Percentiles rank a stretch among this genome's conserved stretches.
Conservation (phyloP, 192 early-diverging fungal genomes). For the Gaertneriomyces sp. region DNA sequence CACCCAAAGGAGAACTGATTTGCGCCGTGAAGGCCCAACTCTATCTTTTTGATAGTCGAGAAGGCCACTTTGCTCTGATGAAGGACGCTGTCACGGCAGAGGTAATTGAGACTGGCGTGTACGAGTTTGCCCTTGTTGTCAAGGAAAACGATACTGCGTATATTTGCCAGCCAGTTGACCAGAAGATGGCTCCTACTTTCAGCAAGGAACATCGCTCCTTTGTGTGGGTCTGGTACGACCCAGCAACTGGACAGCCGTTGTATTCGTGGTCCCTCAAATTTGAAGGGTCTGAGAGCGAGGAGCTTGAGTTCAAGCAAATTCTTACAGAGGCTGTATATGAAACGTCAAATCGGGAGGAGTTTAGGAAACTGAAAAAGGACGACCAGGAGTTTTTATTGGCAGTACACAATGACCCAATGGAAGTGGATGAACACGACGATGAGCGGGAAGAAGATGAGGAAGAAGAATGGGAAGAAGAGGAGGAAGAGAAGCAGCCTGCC, state of each 20-base stretch:
- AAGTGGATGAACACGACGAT: slow-evolving; percentile 47
- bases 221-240: slow-evolving; percentile 77
- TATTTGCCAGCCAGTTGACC: slow-evolving; percentile 60
- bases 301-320: slow-evolving; percentile 54
- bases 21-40: slow-evolving; percentile 53
- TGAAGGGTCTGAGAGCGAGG: slow-evolving; percentile 39
- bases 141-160: slow-evolving; percentile 33
- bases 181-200: slow-evolving; percentile 76
- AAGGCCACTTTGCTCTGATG: slow-evolving; percentile 33
- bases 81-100: slow-evolving; percentile 20
- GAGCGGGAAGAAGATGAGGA: slow-evolving; percentile 33
- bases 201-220: slow-evolving; percentile 67
- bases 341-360: slow-evolving; percentile 57
- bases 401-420: slow-evolving; percentile 70
- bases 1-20: slow-evolving; percentile 46
- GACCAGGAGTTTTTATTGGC: slow-evolving; percentile 75
- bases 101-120: slow-evolving; percentile 27
- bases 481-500: slow-evolving; percentile 43
- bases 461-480: slow-evolving; percentile 45
- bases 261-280: slow-evolving; percentile 79
- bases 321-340: slow-evolving; percentile 78
- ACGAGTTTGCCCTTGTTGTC: slow-evolving; percentile 34
- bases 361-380: slow-evolving; percentile 59
- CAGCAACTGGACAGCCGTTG: slow-evolving; percentile 33
- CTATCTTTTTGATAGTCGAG: slow-evolving; percentile 60